A percentile compares a stretch with the other conserved stretches of the same genome.
These are phyloP conservation scores for Mucor circinelloides DNA, from an alignment of 371 early-diverging fungal genomes.

Conservation along the genomic window DNA sequence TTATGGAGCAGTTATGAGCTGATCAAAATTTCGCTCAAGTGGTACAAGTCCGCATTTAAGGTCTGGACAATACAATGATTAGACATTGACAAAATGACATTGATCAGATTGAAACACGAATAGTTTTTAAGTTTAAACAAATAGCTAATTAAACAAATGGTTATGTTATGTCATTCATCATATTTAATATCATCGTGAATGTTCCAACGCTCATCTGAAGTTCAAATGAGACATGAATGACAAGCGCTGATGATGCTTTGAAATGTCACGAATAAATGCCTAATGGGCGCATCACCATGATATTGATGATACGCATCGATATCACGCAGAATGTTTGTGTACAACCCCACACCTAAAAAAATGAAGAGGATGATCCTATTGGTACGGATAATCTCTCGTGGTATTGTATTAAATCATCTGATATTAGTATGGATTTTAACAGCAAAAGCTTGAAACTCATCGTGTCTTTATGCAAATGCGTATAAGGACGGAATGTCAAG, in stretches of 20 bases:
- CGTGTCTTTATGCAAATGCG: neutral
- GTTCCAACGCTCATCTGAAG: neutral
- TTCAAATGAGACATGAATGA: neutral
- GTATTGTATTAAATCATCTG: neutral
- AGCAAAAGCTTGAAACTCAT: neutral
- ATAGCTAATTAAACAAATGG: neutral
- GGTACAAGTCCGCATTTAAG: too few relatives aligned
- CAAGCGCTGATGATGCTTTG: neutral
- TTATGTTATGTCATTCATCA: neutral
- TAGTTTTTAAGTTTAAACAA: too few relatives aligned
- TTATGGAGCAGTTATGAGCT: too few relatives aligned
- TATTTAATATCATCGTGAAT: neutral
- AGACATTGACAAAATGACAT: too few relatives aligned
- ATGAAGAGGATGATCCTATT: neutral
- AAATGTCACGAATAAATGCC: neutral
- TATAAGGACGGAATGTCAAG: neutral
- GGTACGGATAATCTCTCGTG: neutral
- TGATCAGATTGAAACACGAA: too few relatives aligned
- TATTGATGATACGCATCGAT: neutral
- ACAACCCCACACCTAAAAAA: neutral
- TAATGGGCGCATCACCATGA: neutral
- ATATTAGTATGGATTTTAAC: neutral
- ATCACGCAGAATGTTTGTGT: neutral
- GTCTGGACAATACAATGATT: too few relatives aligned
- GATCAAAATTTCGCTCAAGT: too few relatives aligned